Conservation (phyloP, 306 rosid species). For the Trifolium fragiferum region DNA sequence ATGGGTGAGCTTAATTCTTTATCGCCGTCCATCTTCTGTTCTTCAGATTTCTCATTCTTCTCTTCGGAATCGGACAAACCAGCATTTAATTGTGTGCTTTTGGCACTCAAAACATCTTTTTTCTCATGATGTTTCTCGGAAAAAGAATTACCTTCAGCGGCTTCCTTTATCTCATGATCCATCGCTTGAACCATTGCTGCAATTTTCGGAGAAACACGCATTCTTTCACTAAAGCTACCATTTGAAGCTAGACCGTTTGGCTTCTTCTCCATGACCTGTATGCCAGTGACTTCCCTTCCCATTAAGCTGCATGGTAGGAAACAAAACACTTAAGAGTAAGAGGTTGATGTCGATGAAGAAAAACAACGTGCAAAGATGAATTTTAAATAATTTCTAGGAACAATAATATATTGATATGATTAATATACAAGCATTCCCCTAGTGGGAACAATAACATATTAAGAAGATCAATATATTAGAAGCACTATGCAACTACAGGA, state of each 20-base stretch:
- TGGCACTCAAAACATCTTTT: slow-evolving; percentile 55
- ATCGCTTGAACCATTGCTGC: slow-evolving; percentile 63
- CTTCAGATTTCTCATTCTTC: slow-evolving; percentile 58
- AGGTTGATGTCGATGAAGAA: slow-evolving; percentile 8
- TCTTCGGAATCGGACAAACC: slow-evolving; percentile 49
- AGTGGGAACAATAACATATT: slow-evolving; percentile 22
- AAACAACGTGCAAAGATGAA: slow-evolving; percentile 14
- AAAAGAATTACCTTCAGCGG: slow-evolving; percentile 51
- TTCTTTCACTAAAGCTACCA: slow-evolving; percentile 58
- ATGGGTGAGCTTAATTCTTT: slow-evolving; percentile 54
- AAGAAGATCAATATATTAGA: neutral
- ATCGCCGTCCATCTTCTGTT: slow-evolving; percentile 45
- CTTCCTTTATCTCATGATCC: slow-evolving; percentile 69
- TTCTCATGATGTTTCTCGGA: slow-evolving; percentile 53
- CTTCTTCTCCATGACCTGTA: slow-evolving; percentile 54
- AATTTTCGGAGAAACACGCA: slow-evolving; percentile 67
- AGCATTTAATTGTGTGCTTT: slow-evolving; percentile 53
- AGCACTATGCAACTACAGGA: slow-evolving; percentile 6
- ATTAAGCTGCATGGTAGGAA: slow-evolving; percentile 67
- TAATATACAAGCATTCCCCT: slow-evolving; percentile 11
- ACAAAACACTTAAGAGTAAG: slow-evolving; percentile 16
- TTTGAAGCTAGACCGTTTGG: slow-evolving; percentile 52
- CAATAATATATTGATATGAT: slow-evolving; percentile 19
- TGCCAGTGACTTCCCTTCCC: slow-evolving; percentile 89
- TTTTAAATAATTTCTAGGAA: slow-evolving; percentile 12